These are phyloP conservation scores for Ascosphaera apis DNA, from an alignment of 2,329 filamentous ascomycete genomes.

Conservation along the genomic window DNA sequence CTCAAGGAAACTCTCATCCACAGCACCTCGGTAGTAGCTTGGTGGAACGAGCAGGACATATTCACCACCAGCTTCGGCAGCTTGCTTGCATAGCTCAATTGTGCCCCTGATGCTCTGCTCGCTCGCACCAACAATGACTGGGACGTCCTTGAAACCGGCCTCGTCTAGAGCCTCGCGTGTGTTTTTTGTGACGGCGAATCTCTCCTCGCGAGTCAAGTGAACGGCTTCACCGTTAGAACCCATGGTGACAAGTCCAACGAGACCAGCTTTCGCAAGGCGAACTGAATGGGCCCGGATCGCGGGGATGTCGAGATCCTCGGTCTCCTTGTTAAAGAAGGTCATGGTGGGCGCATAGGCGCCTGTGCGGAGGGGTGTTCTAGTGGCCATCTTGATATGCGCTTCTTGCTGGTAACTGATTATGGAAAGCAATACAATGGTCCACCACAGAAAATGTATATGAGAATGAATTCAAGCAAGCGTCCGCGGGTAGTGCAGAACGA, in stretches of 20 bases:
- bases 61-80: constrained; percentile 47
- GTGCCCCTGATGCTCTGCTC: constrained; percentile 64
- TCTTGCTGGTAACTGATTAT: too few relatives aligned
- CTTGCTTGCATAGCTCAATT: constrained; percentile 48
- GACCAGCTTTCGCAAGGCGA: constrained; percentile 51
- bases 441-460: too few relatives aligned
- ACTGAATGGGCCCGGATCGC: constrained; percentile 61
- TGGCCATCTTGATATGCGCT: neutral
- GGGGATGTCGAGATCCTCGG: constrained; percentile 63
- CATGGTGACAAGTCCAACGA: constrained; percentile 66
- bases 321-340: constrained; percentile 70
- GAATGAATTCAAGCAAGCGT: too few relatives aligned
- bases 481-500: too few relatives aligned
- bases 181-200: constrained; percentile 48
- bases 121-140: constrained; percentile 61
- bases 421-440: too few relatives aligned
- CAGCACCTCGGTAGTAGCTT: constrained; percentile 58
- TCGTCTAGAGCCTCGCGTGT: constrained; percentile 64
- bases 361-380: constrained; percentile 43
- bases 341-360: constrained; percentile 82
- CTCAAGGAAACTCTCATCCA: constrained; percentile 50
- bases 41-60: constrained; percentile 61
- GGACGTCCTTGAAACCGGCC: constrained; percentile 51
- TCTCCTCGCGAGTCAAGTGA: constrained; percentile 59
- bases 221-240: constrained; percentile 80